Base-by-base conservation (phyloP, 1,284 basidiomycete species). In the Ceratobasidium theobromae region DNA sequence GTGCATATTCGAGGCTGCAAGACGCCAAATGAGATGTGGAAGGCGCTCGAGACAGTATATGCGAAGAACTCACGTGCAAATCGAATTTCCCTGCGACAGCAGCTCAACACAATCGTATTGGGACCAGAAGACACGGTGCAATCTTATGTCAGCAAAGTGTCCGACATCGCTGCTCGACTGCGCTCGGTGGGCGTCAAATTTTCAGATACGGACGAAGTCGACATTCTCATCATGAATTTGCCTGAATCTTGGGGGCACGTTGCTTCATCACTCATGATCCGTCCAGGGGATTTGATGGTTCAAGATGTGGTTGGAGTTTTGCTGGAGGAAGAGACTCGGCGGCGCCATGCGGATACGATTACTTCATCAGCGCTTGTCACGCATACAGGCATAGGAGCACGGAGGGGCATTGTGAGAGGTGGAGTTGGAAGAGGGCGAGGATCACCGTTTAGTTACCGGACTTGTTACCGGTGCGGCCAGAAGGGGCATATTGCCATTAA, bases 191-290 rank as follows among this genome's bases (percentile, higher is more conserved):
- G 52, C 2, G 18, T 53, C 5, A 25, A 3, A 2, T 2, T 53
- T 9, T 5, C 16, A 9, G 32, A 53, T 6, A 23, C 35, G 18
- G 52, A 53, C 9, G 33, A 53, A 16, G 52, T 38, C 1, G 52
- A 53, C 32, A 25, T 53, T 6, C 5, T 53, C 9, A 53, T 53
- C 35, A 40, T 53, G 52, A 53, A 53, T 33, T 23, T 53, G 40
- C 52, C 52, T 6, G 30, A 23, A 4, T 9, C 18, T 2, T 53
- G 52, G 52, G 33, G 33, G 5, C 52, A 53, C 40, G 52, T 53
- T 38, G 52, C 52, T 2, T 53, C 52, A 2, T 53, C 16, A 23
- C 40, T 53, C n/a, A 53, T 53, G 52, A 53, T 53, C 1, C 23
- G 33, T 3, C 52, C 28, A n/a, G 33, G 52, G 14, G 23, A 38